A percentile compares a stretch with the other conserved stretches of the same genome.
phyloP scores from a whole-genome alignment of 305 asterid species.

The Fraxinus baroniana region DNA sequence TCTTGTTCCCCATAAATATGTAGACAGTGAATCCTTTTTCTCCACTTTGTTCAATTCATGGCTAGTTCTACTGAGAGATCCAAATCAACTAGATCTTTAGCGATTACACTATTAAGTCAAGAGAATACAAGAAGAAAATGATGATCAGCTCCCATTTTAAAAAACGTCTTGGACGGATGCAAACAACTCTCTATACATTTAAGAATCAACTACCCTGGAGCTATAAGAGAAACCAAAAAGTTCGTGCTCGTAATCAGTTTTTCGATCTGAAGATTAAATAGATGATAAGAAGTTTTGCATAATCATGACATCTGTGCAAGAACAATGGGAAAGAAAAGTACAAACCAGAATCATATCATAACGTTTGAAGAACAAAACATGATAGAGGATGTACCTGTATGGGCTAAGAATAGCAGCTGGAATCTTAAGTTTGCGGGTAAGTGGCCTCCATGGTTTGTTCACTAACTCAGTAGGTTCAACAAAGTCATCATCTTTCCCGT shows the following conservation, averaged over 20 bases:
- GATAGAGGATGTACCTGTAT: conserved; percentile 46
- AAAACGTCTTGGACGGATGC: not conserved
- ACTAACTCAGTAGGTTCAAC: conserved; percentile 52
- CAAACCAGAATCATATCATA: not conserved
- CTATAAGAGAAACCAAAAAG: not conserved
- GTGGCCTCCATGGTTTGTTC: conserved; percentile 86
- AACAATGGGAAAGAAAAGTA: not conserved
- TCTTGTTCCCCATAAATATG: not conserved
- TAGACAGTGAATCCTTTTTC: not conserved
- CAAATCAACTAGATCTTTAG: not conserved
- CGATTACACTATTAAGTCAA: not conserved
- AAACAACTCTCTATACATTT: not conserved
- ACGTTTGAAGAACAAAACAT: not conserved
- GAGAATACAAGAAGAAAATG: not conserved
- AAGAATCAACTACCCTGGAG: not conserved
- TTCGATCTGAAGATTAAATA: not conserved
- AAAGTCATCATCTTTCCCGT: conserved; percentile 43
- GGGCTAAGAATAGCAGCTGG: conserved; percentile 84
- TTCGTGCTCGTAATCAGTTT: not conserved
- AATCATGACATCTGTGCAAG: not conserved
- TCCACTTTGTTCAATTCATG: not conserved
- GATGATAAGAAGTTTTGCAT: not conserved
- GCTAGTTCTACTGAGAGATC: not conserved
- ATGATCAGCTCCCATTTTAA: not conserved
- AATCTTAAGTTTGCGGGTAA: conserved; percentile 70